Evolutionary conservation across 805 yeast genomes (phyloP).

Genomic region (Kodamaea kaohsiungensis): DNA sequence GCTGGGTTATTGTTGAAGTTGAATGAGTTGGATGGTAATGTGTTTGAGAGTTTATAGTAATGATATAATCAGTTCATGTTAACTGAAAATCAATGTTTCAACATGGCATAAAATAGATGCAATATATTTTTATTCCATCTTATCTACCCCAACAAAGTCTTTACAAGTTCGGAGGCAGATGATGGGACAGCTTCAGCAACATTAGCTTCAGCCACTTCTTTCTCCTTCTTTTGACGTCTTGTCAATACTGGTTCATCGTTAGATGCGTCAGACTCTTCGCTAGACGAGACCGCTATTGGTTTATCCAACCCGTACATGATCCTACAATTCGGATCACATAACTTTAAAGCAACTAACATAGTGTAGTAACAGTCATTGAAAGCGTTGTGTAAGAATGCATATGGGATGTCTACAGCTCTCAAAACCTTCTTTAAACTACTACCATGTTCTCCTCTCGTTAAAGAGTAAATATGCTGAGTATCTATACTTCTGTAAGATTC

Average conservation of each 20-base stretch:
- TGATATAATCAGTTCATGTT: not conserved
- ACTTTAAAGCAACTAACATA: constrained; percentile 47
- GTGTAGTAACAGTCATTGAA: constrained; percentile 73
- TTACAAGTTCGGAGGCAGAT: not conserved
- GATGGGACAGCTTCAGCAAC: not conserved
- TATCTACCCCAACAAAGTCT: not conserved
- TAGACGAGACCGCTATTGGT: not conserved
- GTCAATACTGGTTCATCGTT: not conserved
- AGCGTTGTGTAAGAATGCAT: constrained; percentile 65
- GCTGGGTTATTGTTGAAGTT: constrained; percentile 42
- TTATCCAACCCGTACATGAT: not conserved
- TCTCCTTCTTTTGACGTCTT: not conserved
- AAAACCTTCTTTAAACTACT: constrained; percentile 49
- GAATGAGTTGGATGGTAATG: constrained; percentile 11
- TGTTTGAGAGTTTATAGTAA: not conserved
- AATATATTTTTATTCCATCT: too few relatives aligned
- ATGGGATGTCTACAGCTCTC: constrained; percentile 51
- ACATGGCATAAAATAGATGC: too few relatives aligned
- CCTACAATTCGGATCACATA: constrained; percentile 40
- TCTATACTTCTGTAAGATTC: constrained; percentile 37
- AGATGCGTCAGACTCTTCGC: not conserved
- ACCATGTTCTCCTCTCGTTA: constrained; percentile 42
- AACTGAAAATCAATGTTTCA: too few relatives aligned
- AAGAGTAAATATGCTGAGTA: constrained; percentile 47
- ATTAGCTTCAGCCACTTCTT: constrained; percentile 1